A percentile compares a stretch with the other conserved stretches of the same genome.
phyloP scores from a whole-genome alignment of 306 rosid genomes.

The Vigna nakashimae region DNA sequence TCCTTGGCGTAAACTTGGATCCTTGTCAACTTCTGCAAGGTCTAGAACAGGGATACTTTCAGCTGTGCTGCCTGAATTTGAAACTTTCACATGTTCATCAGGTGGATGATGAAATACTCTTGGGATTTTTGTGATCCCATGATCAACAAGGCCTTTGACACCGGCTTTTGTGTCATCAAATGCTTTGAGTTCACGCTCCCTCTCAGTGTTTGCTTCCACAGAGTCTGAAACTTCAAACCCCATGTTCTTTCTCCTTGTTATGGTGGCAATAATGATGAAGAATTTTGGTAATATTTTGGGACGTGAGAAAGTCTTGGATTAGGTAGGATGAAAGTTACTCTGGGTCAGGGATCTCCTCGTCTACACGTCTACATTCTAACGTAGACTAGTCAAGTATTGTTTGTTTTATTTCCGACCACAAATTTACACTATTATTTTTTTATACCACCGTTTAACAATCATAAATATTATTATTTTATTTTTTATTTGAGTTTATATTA shows the following conservation, averaged over 20 bases:
- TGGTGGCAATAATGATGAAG: not conserved
- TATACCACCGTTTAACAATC: too few relatives aligned
- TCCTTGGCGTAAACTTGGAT: constrained; percentile 22
- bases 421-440: too few relatives aligned
- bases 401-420: too few relatives aligned
- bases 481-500: too few relatives aligned
- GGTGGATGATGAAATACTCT: constrained; percentile 51
- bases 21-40: constrained; percentile 23
- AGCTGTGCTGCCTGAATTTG: not conserved
- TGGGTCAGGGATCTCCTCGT: too few relatives aligned
- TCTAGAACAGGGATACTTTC: constrained; percentile 52
- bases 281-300: not conserved
- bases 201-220: not conserved
- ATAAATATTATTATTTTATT: too few relatives aligned
- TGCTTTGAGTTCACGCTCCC: constrained; percentile 38
- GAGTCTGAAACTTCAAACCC: not conserved
- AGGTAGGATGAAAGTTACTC: not conserved
- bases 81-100: not conserved
- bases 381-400: too few relatives aligned
- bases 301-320: not conserved
- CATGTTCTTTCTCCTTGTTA: constrained; percentile 13
- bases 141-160: constrained; percentile 61
- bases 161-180: constrained; percentile 52
- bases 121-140: constrained; percentile 57
- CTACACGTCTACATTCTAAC: too few relatives aligned